phyloP scores from a whole-genome alignment of 345 rosid genomes.

The Psidium friedrichsthalianum region DNA sequence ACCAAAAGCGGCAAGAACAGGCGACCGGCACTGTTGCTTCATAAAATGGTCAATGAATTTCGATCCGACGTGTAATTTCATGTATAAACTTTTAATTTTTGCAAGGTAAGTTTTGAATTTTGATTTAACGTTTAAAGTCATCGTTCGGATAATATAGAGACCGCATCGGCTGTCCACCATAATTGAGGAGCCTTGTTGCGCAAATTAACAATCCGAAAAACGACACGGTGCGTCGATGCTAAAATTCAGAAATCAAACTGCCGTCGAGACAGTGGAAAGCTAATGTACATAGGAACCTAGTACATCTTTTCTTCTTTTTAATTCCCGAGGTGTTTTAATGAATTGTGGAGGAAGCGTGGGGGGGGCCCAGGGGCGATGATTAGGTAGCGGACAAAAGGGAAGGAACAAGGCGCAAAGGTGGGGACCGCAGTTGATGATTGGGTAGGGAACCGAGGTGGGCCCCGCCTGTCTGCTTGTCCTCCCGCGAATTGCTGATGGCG shows the following conservation, averaged over 20 bases:
- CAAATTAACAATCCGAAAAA: neutral
- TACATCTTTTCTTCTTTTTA: too few relatives aligned
- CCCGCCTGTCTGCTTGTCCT: conserved; percentile 39
- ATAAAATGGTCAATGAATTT: neutral
- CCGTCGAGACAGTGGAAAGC: too few relatives aligned
- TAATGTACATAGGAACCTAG: too few relatives aligned
- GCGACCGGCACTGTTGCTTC: too few relatives aligned
- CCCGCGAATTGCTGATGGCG: neutral
- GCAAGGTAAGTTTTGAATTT: fast-evolving
- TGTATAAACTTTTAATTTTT: neutral
- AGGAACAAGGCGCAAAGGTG: neutral
- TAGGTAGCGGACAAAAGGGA: conserved; percentile 14
- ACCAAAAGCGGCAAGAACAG: neutral
- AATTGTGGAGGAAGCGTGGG: neutral
- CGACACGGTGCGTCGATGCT: fast-evolving
- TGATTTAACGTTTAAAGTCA: fast-evolving
- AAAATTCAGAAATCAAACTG: neutral
- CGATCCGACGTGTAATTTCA: fast-evolving
- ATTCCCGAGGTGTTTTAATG: too few relatives aligned
- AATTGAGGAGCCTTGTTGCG: fast-evolving
- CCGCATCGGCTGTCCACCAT: fast-evolving
- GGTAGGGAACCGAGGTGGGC: conserved; percentile 40
- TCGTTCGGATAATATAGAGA: fast-evolving
- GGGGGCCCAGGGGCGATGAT: conserved; percentile 8
- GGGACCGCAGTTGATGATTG: conserved; percentile 41